These are phyloP conservation scores for Colletotrichum horii DNA, from an alignment of 2,329 filamentous ascomycete species.

Conservation along the genomic window DNA sequence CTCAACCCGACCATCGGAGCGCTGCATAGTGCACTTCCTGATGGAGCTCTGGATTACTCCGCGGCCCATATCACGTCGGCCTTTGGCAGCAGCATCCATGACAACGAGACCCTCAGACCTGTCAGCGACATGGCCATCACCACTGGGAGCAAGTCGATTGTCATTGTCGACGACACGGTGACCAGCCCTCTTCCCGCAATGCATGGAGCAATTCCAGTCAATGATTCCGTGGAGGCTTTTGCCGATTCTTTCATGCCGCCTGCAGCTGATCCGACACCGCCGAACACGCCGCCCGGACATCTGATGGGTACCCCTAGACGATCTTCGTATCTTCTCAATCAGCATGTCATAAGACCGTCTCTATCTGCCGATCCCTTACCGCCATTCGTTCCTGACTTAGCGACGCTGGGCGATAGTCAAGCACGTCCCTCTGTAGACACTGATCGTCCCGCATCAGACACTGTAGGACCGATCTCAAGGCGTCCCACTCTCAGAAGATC, in stretches of 20 bases:
- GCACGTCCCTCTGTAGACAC: constrained; percentile 35
- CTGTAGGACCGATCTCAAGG: constrained; percentile 25
- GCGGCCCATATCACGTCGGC: constrained; percentile 47
- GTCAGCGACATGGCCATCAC: constrained; percentile 68
- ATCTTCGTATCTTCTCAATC: constrained; percentile 61
- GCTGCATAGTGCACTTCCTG: constrained; percentile 18
- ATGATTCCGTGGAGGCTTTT: constrained; percentile 58
- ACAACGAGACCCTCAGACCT: constrained; percentile 42
- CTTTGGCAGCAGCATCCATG: constrained; percentile 38
- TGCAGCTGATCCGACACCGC: constrained; percentile 62
- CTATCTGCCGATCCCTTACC: constrained; percentile 46
- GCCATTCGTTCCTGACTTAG: constrained; percentile 52
- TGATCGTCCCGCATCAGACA: constrained; percentile 36
- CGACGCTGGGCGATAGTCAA: constrained; percentile 36
- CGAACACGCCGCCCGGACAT: constrained; percentile 62
- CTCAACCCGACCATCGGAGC: not conserved
- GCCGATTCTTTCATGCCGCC: constrained; percentile 55
- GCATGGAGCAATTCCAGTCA: constrained; percentile 52
- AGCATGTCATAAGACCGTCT: constrained; percentile 44
- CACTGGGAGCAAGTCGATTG: constrained; percentile 84
- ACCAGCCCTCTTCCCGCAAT: constrained; percentile 55
- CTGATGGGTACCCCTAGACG: constrained; percentile 51
- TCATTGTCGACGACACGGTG: constrained; percentile 79
- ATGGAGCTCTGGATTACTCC: constrained; percentile 44
- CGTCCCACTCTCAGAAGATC: not conserved